phyloP scores from a whole-genome alignment of 345 rosid species.

The Citrus sp. region DNA sequence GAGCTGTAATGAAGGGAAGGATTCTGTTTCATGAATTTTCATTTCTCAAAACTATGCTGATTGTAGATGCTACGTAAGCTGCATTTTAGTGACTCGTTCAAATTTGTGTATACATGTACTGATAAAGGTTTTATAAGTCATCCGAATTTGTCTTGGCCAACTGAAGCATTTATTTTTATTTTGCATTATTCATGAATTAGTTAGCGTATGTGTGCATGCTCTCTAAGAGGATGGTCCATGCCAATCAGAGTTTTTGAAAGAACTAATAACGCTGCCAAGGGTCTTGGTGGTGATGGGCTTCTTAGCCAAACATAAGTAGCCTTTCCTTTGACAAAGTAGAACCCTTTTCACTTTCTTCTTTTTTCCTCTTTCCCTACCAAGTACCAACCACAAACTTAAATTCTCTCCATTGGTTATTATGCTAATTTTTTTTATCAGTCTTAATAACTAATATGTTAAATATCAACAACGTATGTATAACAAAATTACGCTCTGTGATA shows the following conservation, averaged over 20 bases:
- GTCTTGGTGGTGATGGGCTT: neutral
- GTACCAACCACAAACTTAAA: neutral
- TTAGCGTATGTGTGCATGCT: neutral
- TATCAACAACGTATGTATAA: no score
- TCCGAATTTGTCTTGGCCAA: neutral
- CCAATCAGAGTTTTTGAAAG: neutral
- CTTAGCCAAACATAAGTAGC: neutral
- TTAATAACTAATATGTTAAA: no score
- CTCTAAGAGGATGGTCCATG: neutral
- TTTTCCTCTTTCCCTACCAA: neutral
- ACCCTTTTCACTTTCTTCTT: neutral
- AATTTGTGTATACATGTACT: neutral
- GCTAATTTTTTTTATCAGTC: no score
- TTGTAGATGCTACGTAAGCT: neutral
- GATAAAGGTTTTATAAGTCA: neutral
- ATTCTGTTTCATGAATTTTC: neutral
- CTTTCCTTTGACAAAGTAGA: neutral
- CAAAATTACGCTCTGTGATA: no score
- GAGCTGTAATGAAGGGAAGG: neutral
- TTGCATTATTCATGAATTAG: neutral
- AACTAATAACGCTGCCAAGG: neutral
- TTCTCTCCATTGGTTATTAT: neutral
- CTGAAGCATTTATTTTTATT: neutral
- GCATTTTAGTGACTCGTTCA: constrained; percentile 3
- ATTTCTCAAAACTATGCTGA: neutral